Base-by-base conservation (phyloP, 1,284 basidiomycete genomes). In the Tilletia setariae region DNA sequence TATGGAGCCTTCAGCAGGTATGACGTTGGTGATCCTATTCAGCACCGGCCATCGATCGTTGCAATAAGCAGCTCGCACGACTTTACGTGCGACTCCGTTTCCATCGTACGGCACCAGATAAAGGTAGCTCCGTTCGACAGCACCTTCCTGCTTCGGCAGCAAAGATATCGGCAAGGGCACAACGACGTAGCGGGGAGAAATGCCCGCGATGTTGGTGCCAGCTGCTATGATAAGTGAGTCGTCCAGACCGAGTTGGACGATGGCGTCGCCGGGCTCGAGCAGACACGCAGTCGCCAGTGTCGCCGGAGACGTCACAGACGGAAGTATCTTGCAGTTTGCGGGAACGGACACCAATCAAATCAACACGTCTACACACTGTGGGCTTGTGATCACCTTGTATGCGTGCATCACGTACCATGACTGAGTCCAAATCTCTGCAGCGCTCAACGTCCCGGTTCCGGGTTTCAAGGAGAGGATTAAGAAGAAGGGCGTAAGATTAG, bases 1-100 rank as follows among this genome's bases (percentile, higher is more conserved):
- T 21, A 59, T 59, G 9, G 53, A 59, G 53, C 53, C 53, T 21
- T 30, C 53, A 19, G 25, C 23, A 8, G 53, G 53, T 9, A 59
- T 30, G 8, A 30, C 53, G 25, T 59, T 59, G 8, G 32, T 25
- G 53, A 59, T 21, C 4, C 53, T 21, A 30, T 23, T 9, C 23
- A 59, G 16, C 23, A 59, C 53, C 23, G 53, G 25, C 53, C 53
- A 59, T 8, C 53, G 53, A 30, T 59, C 53, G 23, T 59, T 59
- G 23, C 53, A 59, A 30, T 59, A 59, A 7, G 53, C 28, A 30
- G 23, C 7, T 4, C 53, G 53, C 9, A 59, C 28, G 25, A 59
- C 32, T 30, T 25, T 7, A 6, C 53, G 16, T 9, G 53, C 53
- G n/a, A 59, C 28, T 28, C 53, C 53, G 7, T 21, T 30, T 16